Base-by-base conservation (phyloP, 2,329 filamentous ascomycete species). In the Xylaria sp. region DNA sequence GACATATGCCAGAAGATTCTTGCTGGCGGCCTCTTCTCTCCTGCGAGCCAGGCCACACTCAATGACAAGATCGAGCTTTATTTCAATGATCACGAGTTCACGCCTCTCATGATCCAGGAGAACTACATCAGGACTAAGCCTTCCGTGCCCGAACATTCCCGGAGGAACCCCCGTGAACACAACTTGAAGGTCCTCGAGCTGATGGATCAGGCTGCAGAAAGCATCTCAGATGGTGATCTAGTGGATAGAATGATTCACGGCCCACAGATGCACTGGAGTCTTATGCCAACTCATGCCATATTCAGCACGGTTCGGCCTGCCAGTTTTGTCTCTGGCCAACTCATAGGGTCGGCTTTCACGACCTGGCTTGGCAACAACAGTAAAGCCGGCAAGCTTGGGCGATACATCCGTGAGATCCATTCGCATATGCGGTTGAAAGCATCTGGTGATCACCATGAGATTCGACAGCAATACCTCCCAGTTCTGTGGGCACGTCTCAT, bases 41-140 rank as follows among this genome's bases (percentile, higher is more conserved):
- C 87, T 3, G 85, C 87, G 54, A 95, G 91, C 75, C 95, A 91
- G 66, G 80, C 90, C 2, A 96, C 91, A 0, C 78, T 99, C 42
- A 97, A 97, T 72, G 93, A 99, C 74, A 99, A 99, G 80, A 94
- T 95, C 63, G 93, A 99, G 75, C 84, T 99, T 1, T 99, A 99
- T 74, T 99, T 99, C 80, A 97, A 99, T 73, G 94, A 99, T 69
- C 94, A 99, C 71, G 94, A 99, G 69, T 96, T 97, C 76, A 97
- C 92, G 70, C 94, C 88, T 70, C 80, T 99, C 56, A 97, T 99
- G 94, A 86, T 99, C 52, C 94, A 99, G 73, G 95, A 99, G 74
- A 99, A 99, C 71, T 99, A 99, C 68, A 81, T 99, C 10, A 88
- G 86, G 63, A 92, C 91, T 1, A 90, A 87, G 62, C 94, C 94